Base-by-base conservation (phyloP, 2,329 filamentous ascomycete genomes). In the Emmonsiellopsis sp. region DNA sequence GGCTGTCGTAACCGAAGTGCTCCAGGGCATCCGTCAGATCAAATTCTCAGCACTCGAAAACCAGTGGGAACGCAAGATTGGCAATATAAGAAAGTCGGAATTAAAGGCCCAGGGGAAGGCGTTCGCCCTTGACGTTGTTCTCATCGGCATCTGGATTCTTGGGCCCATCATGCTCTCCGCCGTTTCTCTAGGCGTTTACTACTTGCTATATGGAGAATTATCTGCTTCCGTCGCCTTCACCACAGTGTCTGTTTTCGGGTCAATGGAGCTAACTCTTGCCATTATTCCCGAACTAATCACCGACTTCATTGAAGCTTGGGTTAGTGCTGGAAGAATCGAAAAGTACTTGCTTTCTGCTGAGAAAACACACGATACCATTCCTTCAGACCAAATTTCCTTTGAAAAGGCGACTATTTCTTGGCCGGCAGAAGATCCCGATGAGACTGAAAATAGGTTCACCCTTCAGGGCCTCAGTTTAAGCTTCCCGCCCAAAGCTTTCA, bases 1-100 rank as follows among this genome's bases (percentile, higher is more conserved):
- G 70, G 84, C 79, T 0, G 79, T 90, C 11, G 79, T 93, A 32
- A 87, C 86, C 1, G 87, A 93, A 67, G 86, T 85, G 0, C 71
- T 93, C 1, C 80, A 87, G 60, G 87, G 87, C 7, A 91, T 92
- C 58, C 81, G 87, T 1, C 88, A 93, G 67, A 89, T 93, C 71
- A 93, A 93, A 63, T 90, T 92, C 61, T 86, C 86, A 0, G 87
- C 87, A 1, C 70, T 89, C 1, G 88, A 92, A 66, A 71, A 74
- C 16, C 81, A 87, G 60, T 92, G 88, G 87, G 82, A 89, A 65
- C 74, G 77, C 13, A 86, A 84, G 56, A 87, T 93, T 64, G 69
- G 77, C 57, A 67, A 78, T 57, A 80, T 84, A 7, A 77, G 88
- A 62, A 79, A 83, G 43, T 79, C 77, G 46, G 88, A 92, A 65